These are phyloP conservation scores for Mrakia hoshinonis DNA, from an alignment of 768 basidiomycete genomes.

Conservation along the genomic window DNA sequence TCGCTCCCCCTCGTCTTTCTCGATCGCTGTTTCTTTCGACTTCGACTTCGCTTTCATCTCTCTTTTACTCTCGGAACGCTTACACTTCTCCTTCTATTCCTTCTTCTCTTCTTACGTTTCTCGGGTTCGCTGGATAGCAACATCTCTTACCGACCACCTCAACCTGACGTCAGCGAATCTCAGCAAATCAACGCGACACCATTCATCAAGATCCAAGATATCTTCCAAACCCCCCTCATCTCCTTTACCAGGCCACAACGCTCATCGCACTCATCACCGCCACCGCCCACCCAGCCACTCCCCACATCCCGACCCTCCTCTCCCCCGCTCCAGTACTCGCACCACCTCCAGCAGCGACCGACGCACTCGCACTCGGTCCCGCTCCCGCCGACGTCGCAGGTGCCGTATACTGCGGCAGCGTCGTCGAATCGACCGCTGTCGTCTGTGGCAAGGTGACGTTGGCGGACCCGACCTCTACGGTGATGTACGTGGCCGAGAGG, in stretches of 20 bases:
- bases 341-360: background rate
- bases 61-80: background rate
- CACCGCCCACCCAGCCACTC: no score
- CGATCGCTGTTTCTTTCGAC: background rate
- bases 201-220: background rate
- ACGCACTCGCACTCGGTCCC: background rate
- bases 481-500: slow-evolving; percentile 1
- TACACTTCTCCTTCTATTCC: background rate
- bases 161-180: no score
- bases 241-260: background rate
- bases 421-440: background rate
- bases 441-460: background rate
- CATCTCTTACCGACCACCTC: no score
- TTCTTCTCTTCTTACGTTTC: no score
- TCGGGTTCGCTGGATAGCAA: no score
- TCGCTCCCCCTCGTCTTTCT: background rate
- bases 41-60: background rate
- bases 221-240: background rate
- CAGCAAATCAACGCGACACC: no score
- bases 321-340: background rate
- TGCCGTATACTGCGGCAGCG: background rate
- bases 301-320: background rate
- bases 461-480: background rate
- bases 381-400: background rate
- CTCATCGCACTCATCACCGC: no score